A percentile compares a stretch with the other conserved stretches of the same genome.
These are phyloP conservation scores for Neurospora crassa DNA, from an alignment of 2,329 filamentous ascomycete genomes.

Conservation along the genomic window DNA sequence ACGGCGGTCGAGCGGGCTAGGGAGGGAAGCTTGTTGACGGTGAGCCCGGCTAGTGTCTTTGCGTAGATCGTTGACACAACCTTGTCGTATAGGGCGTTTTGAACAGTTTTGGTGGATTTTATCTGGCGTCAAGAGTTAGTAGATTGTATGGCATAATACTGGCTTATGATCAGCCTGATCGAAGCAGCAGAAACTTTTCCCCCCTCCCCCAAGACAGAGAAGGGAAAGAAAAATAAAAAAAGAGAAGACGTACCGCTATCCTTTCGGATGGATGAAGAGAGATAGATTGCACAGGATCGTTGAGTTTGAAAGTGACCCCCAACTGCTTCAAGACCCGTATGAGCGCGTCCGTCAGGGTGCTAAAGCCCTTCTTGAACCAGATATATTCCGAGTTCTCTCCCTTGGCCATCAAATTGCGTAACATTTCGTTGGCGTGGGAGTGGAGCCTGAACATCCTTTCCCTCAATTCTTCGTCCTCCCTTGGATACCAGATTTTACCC, in stretches of 20 bases:
- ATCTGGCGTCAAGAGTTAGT: conserved; percentile 6
- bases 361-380: conserved; percentile 50
- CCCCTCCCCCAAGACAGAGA: too few relatives aligned
- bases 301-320: conserved; percentile 45
- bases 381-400: conserved; percentile 28
- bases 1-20: conserved; percentile 53
- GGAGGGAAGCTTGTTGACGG: conserved; percentile 31
- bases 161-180: neutral
- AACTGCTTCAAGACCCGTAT: conserved; percentile 37
- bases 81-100: conserved; percentile 35
- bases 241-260: conserved; percentile 31
- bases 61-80: conserved; percentile 56
- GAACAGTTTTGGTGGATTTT: conserved; percentile 6
- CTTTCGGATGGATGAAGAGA: conserved; percentile 26
- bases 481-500: neutral
- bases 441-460: neutral
- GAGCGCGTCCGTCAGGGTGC: conserved; percentile 48
- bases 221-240: too few relatives aligned
- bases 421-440: conserved; percentile 3
- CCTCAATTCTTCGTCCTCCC: conserved; percentile 6
- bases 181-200: neutral
- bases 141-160: neutral
- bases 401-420: conserved; percentile 20
- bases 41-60: conserved; percentile 31
- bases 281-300: conserved; percentile 38